Evolutionary conservation across 2,329 filamentous ascomycete species (phyloP).

Genomic region (Xylaria digitata): DNA sequence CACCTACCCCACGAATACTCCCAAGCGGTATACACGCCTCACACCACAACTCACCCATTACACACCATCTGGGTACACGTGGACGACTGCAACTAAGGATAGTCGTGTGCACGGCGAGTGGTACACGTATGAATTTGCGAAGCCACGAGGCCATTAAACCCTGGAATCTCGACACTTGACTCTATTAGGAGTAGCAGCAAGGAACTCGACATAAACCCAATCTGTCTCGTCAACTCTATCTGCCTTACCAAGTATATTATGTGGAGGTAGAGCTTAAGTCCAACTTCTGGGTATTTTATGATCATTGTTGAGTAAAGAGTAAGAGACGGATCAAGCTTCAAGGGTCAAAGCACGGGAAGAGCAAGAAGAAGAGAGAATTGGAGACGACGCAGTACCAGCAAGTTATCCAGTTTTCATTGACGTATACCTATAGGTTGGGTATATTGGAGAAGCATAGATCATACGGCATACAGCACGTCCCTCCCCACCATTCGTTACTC

Average conservation of each 20-base stretch:
- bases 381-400: conserved; percentile 31
- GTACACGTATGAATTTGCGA: conserved; percentile 49
- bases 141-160: conserved; percentile 33
- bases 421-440: conserved; percentile 29
- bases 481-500: conserved; percentile 31
- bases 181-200: conserved; percentile 41
- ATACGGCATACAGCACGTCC: conserved; percentile 29
- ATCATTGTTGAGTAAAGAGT: conserved; percentile 16
- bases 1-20: conserved; percentile 48
- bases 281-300: conserved; percentile 18
- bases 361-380: conserved; percentile 22
- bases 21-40: conserved; percentile 39
- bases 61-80: conserved; percentile 46
- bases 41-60: conserved; percentile 29
- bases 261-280: conserved; percentile 36
- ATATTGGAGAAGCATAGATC: conserved; percentile 33
- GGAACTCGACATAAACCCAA: conserved; percentile 42
- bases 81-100: conserved; percentile 46
- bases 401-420: conserved; percentile 26
- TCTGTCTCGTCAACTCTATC: conserved; percentile 33
- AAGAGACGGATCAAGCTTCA: conserved; percentile 23
- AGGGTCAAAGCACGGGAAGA: conserved; percentile 28
- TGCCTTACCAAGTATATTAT: conserved; percentile 44
- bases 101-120: conserved; percentile 44
- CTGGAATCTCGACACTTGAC: conserved; percentile 37